phyloP scores from a whole-genome alignment of 768 basidiomycete genomes.

The Lactarius pseudohatsudake region DNA sequence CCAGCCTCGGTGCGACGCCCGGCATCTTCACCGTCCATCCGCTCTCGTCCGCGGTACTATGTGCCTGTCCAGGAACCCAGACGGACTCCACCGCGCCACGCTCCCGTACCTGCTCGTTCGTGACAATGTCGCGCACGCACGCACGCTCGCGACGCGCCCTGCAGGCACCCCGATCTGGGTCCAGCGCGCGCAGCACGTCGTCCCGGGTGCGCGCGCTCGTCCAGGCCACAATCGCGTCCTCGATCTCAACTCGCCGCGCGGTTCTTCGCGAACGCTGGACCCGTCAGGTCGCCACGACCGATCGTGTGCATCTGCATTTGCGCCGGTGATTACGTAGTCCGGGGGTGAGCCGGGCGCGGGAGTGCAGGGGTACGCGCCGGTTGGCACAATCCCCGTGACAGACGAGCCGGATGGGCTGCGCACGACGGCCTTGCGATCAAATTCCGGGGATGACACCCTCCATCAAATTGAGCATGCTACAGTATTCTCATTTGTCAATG shows the following conservation, averaged over 20 bases:
- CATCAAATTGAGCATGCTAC: slow-evolving; percentile 74
- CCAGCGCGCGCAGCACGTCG: slow-evolving; percentile 53
- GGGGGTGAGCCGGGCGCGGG: slow-evolving; percentile 46
- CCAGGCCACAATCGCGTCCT: slow-evolving; percentile 61
- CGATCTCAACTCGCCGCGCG: slow-evolving; percentile 50
- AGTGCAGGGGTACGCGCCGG: slow-evolving; percentile 69
- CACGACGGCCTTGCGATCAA: slow-evolving; percentile 69
- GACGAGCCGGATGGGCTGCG: slow-evolving; percentile 75
- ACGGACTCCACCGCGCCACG: slow-evolving; percentile 62
- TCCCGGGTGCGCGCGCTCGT: slow-evolving; percentile 50
- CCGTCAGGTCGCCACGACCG: slow-evolving; percentile 57
- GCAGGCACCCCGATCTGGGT: slow-evolving; percentile 57
- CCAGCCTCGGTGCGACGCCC: slow-evolving; percentile 60
- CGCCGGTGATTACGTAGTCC: slow-evolving; percentile 65
- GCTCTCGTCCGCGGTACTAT: slow-evolving; percentile 31
- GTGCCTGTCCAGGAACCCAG: slow-evolving; percentile 41
- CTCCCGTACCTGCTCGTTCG: slow-evolving; percentile 53
- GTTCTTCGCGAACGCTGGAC: slow-evolving; percentile 49
- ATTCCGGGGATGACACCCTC: slow-evolving; percentile 77
- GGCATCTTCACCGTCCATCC: slow-evolving; percentile 71
- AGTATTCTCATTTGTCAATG: background rate
- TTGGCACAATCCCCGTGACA: slow-evolving; percentile 73
- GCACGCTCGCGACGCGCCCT: slow-evolving; percentile 58
- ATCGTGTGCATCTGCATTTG: slow-evolving; percentile 70
- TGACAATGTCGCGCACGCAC: slow-evolving; percentile 53